Percentiles rank a stretch among this genome's conserved stretches.
phyloP scores from a whole-genome alignment of 106 monocot species.

The Acanthochlamys bracteata region DNA sequence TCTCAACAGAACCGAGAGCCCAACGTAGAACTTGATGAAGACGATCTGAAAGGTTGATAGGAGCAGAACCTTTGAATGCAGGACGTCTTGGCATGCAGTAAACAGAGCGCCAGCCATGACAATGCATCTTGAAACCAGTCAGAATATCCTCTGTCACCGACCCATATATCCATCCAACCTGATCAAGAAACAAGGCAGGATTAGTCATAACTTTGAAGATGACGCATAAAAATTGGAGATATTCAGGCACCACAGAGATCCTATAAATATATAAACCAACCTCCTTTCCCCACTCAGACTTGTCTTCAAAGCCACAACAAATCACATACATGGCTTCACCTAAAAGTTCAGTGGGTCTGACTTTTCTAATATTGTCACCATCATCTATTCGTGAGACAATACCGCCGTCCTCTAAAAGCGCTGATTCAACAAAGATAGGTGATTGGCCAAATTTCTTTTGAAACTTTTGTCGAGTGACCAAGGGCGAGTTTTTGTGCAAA shows the following conservation, averaged over 20 bases:
- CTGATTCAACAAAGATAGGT: constrained; percentile 54
- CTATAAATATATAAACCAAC: constrained; percentile 16
- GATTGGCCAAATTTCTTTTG: constrained; percentile 89
- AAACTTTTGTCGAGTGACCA: constrained; percentile 40
- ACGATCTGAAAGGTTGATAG: constrained; percentile 74
- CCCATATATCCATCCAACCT: constrained; percentile 90
- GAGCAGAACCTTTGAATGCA: constrained; percentile 86
- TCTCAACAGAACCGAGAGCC: constrained; percentile 88
- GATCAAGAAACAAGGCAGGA: constrained; percentile 9
- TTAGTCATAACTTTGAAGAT: too few species aligned
- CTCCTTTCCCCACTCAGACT: constrained; percentile 91
- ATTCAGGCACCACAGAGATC: too few species aligned
- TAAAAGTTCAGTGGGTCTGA: constrained; percentile 19
- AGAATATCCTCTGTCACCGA: constrained; percentile 80
- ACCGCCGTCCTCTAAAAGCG: constrained; percentile 38
- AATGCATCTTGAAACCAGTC: constrained; percentile 89
- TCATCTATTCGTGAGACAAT: constrained; percentile 10
- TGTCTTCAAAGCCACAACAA: constrained; percentile 77
- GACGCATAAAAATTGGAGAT: too few species aligned
- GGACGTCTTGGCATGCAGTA: constrained; percentile 77
- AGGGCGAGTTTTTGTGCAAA: too few species aligned
- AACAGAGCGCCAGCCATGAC: constrained; percentile 82
- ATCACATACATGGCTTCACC: constrained; percentile 74
- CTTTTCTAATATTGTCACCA: too few species aligned
- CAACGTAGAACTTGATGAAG: constrained; percentile 79